These are phyloP conservation scores for Hirsutella minnesotensis DNA, from an alignment of 2,329 filamentous ascomycete genomes.

Conservation along the genomic window DNA sequence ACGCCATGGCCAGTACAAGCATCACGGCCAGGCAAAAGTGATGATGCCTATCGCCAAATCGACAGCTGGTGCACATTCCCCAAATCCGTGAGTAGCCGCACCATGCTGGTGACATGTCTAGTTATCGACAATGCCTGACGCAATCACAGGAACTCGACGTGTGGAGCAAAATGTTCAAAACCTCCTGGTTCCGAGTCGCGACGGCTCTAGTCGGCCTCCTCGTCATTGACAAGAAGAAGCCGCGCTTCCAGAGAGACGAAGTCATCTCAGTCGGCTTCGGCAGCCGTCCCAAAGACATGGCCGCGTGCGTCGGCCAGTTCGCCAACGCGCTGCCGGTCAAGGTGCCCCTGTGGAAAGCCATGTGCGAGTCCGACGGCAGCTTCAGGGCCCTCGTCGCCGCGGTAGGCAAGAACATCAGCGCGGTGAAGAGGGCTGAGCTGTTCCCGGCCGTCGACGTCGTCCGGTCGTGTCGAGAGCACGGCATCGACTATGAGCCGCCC, in stretches of 20 bases:
- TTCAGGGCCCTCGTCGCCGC: conserved; percentile 5
- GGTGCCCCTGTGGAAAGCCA: conserved; percentile 5
- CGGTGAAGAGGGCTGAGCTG: conserved; percentile 6
- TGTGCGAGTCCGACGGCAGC: not conserved
- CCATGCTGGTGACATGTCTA: too few relatives aligned
- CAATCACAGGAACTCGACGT: conserved; percentile 3
- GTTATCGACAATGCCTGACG: too few relatives aligned
- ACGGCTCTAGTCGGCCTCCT: conserved; percentile 4
- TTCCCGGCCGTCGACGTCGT: conserved; percentile 4
- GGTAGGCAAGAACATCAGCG: conserved; percentile 6
- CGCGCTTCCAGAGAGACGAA: conserved; percentile 4
- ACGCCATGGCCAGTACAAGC: not conserved
- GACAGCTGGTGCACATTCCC: conserved; percentile 3
- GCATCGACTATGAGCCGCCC: conserved; percentile 5
- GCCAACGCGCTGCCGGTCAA: conserved; percentile 7
- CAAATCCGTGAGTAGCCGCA: conserved; percentile 1
- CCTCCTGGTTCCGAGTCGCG: conserved; percentile 7
- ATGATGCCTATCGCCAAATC: conserved; percentile 1
- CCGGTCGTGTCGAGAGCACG: conserved; percentile 1
- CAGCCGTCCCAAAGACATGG: conserved; percentile 5
- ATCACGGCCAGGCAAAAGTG: not conserved
- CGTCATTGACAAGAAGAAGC: conserved; percentile 4
- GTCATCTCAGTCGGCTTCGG: conserved; percentile 6
- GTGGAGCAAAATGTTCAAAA: conserved; percentile 5
- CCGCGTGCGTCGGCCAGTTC: conserved; percentile 6